Conservation (phyloP, 192 early-diverging fungal genomes). For the Chytriomyces sp. region DNA sequence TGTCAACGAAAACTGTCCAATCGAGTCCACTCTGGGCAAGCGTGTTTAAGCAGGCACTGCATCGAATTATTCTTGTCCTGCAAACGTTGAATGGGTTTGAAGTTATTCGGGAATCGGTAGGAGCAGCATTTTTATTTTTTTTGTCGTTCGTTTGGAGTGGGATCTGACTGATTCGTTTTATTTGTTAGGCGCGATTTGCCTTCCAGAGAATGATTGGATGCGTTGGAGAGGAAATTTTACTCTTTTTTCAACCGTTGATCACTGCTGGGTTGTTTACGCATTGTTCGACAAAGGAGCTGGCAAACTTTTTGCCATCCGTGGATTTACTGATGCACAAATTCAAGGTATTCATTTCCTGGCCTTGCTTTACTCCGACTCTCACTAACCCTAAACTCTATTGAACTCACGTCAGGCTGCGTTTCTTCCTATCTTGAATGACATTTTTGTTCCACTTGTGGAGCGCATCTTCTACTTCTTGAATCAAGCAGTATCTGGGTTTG, state of each 20-base stretch:
- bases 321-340: conserved; percentile 87
- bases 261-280: conserved; percentile 73
- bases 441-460: conserved; percentile 79
- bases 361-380: conserved; percentile 10
- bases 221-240: conserved; percentile 80
- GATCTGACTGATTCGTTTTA: neutral
- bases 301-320: conserved; percentile 87
- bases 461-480: conserved; percentile 86
- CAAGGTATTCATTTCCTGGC: conserved; percentile 60
- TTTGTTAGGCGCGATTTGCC: conserved; percentile 50
- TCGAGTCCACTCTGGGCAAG: conserved; percentile 60
- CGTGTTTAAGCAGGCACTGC: conserved; percentile 74
- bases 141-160: neutral
- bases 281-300: conserved; percentile 76
- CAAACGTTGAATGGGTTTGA: conserved; percentile 42
- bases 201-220: conserved; percentile 87
- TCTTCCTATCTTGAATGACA: conserved; percentile 70
- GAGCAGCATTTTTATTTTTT: conserved; percentile 1
- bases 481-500: conserved; percentile 82
- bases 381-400: neutral
- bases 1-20: conserved; percentile 13
- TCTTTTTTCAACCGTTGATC: conserved; percentile 79
- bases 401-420: conserved; percentile 56
- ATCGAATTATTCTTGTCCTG: conserved; percentile 23
- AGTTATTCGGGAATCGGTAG: conserved; percentile 52